A percentile compares a stretch with the other conserved stretches of the same genome.
Conservation (phyloP, 805 yeast genomes). For the Ogataea ganodermae region DNA sequence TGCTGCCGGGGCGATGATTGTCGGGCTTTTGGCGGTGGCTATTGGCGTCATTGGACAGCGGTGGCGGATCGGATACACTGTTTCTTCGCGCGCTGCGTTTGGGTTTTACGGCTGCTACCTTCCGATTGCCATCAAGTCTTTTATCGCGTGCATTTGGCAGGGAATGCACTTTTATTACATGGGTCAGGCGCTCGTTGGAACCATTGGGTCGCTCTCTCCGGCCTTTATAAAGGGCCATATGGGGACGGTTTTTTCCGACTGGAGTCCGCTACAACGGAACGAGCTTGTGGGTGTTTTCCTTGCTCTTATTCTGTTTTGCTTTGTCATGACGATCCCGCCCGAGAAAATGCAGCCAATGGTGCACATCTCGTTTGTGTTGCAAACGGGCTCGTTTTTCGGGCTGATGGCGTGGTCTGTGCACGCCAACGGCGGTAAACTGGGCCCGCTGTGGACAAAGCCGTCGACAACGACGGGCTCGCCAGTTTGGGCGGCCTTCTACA, state of each 20-base stretch:
- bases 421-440: conserved; percentile 35
- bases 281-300: conserved; percentile 41
- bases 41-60: conserved; percentile 55
- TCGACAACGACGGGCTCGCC: conserved; percentile 25
- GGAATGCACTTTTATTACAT: conserved; percentile 48
- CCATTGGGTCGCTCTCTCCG: conserved; percentile 43
- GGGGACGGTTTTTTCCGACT: conserved; percentile 26
- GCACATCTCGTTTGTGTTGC: conserved; percentile 27
- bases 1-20: conserved; percentile 47
- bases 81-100: conserved; percentile 44
- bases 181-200: conserved; percentile 43
- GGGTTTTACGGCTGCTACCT: conserved; percentile 49
- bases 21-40: conserved; percentile 44
- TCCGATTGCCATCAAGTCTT: conserved; percentile 45
- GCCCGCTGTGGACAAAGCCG: conserved; percentile 26
- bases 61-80: conserved; percentile 52
- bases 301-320: conserved; percentile 43
- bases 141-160: conserved; percentile 49
- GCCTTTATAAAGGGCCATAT: conserved; percentile 30
- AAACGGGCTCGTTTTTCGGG: conserved; percentile 31
- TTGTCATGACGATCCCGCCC: conserved; percentile 38
- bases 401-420: conserved; percentile 32
- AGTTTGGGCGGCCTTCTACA: conserved; percentile 45
- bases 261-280: conserved; percentile 40
- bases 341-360: conserved; percentile 33